A percentile compares a stretch with the other conserved stretches of the same genome.
Evolutionary conservation across 2,329 filamentous ascomycete genomes (phyloP).

Genomic region (Scedosporium dehoogii): DNA sequence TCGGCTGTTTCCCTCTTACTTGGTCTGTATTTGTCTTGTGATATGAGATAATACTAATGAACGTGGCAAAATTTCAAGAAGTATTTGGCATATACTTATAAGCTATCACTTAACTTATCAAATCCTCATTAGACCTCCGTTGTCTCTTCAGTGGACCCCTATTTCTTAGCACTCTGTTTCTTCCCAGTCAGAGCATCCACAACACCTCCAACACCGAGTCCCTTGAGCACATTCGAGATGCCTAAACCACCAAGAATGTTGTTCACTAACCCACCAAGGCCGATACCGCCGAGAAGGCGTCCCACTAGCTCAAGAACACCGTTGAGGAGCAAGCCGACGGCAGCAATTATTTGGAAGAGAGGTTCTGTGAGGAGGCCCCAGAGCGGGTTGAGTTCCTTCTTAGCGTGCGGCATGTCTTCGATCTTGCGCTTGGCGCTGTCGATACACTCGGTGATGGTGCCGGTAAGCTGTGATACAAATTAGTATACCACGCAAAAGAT

Average conservation of each 20-base stretch:
- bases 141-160: no score
- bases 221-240: slow-evolving; percentile 62
- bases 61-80: no score
- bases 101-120: no score
- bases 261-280: slow-evolving; percentile 72
- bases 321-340: slow-evolving; percentile 70
- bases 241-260: slow-evolving; percentile 68
- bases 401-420: slow-evolving; percentile 83
- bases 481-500: slow-evolving; percentile 8
- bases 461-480: slow-evolving; percentile 48
- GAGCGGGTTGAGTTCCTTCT: slow-evolving; percentile 88
- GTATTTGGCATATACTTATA: no score
- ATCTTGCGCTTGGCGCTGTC: slow-evolving; percentile 84
- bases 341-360: slow-evolving; percentile 84
- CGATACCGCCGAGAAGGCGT: slow-evolving; percentile 67
- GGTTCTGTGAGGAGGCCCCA: slow-evolving; percentile 78
- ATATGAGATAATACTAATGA: no score
- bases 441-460: slow-evolving; percentile 70
- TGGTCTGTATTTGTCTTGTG: no score
- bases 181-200: slow-evolving; percentile 30
- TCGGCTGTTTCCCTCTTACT: no score
- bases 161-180: slow-evolving; percentile 22
- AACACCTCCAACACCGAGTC: slow-evolving; percentile 54
- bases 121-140: no score
- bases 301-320: slow-evolving; percentile 82